Base-by-base conservation (phyloP, 2,329 filamentous ascomycete species). In the Phialophora macrospora region DNA sequence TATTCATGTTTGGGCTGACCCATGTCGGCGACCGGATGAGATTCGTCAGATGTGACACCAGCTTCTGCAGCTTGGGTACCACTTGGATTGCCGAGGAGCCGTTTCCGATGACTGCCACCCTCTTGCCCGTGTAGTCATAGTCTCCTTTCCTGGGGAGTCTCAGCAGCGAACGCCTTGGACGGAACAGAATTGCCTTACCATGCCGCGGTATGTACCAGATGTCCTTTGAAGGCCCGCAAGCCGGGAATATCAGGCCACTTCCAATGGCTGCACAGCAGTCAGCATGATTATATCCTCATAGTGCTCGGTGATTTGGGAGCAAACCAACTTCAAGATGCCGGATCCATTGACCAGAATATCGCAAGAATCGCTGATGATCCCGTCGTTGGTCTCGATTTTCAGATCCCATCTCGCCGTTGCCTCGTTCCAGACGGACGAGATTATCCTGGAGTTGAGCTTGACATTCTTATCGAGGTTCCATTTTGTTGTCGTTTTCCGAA, bases 41-140 rank as follows among this genome's bases (percentile, higher is more conserved):
- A n/a, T 17, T n/a, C 44, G 44, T 48, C 2, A 17, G 4, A 6
- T 17, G 44, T 48, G 44, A 48, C 30, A 30, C 30, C 30, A 8
- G 30, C 44, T 22, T 48, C 17, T 17, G 17, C 60, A 70, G 68
- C 57, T 68, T 59, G 56, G 74, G 74, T 4, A 79, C 62, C 57
- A 79, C 78, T 63, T 80, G 80, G 14, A 81, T 79, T 0, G 73
- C 78, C 3, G 75, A 77, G 4, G 72, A 73, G 0, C 75, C 74
- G 44, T 73, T 75, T 1, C 75, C 74, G 55, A 76, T 74, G 0
- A 77, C 64, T 14, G 69, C 74, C 22, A 76, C 69, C 1, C 64
- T 59, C 24, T 75, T 76, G 24, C 69, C 65, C 4, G 67, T 57
- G 20, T 71, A 72, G 54, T 73, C 70, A 54, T 69, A 72, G 30